Percentiles rank a stretch among this genome's conserved stretches.
These are phyloP conservation scores for Penicillium coffeae DNA, from an alignment of 495 filamentous ascomycete species.

Conservation along the genomic window DNA sequence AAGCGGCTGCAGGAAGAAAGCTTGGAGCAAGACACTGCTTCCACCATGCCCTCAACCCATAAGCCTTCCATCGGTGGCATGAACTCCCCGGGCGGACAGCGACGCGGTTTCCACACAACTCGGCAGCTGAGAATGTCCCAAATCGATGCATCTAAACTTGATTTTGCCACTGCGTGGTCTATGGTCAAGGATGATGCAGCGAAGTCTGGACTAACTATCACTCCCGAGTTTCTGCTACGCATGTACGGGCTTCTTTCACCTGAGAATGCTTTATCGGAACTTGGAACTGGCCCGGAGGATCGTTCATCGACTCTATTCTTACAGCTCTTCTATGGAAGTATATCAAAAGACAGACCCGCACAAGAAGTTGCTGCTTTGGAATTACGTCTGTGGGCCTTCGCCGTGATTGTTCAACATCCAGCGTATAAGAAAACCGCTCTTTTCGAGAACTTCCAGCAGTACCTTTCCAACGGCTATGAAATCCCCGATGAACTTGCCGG, in stretches of 20 bases:
- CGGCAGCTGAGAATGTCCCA: conserved; percentile 9
- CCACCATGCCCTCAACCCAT: conserved; percentile 13
- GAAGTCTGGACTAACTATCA: conserved; percentile 5
- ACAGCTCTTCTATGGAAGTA: conserved; percentile 35
- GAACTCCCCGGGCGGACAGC: conserved; percentile 13
- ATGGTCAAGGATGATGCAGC: background rate
- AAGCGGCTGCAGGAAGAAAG: conserved; percentile 27
- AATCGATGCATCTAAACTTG: background rate
- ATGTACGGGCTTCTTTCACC: conserved; percentile 30
- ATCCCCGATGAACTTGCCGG: conserved; percentile 34
- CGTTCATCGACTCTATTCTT: conserved; percentile 47
- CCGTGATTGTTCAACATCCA: conserved; percentile 33
- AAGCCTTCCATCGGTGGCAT: conserved; percentile 17
- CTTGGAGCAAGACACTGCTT: background rate
- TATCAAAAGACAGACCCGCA: conserved; percentile 26
- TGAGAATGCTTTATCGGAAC: conserved; percentile 24
- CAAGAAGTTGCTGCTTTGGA: conserved; percentile 25
- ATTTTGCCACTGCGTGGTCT: background rate
- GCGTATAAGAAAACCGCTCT: conserved; percentile 35
- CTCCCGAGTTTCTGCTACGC: conserved; percentile 26
- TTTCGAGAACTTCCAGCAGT: conserved; percentile 24
- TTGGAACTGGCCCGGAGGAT: conserved; percentile 44
- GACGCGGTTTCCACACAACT: conserved; percentile 19
- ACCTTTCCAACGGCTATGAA: conserved; percentile 28
- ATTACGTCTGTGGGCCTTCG: conserved; percentile 37